A percentile compares a stretch with the other conserved stretches of the same genome.
phyloP scores from a whole-genome alignment of 1,284 basidiomycete species.

The Boletellus sp. region DNA sequence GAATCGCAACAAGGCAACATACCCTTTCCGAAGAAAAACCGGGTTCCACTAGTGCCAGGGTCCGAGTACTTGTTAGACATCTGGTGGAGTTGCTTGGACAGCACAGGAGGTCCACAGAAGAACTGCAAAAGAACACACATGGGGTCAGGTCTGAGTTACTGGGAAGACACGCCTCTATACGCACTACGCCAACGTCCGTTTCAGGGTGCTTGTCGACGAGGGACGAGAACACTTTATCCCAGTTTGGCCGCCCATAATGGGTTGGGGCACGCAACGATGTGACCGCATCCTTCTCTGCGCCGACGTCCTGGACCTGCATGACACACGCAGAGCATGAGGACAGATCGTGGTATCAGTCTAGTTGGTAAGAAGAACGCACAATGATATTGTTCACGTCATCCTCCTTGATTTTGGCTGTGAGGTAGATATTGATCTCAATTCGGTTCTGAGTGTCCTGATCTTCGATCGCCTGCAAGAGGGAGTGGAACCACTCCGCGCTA shows the following conservation, averaged over 20 bases:
- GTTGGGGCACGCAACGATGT: conserved; percentile 83
- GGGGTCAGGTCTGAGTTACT: conserved; percentile 1
- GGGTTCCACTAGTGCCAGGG: conserved; percentile 68
- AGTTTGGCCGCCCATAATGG: conserved; percentile 92
- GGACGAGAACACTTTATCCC: conserved; percentile 79
- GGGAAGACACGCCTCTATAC: conserved; percentile 20
- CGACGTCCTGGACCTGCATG: conserved; percentile 73
- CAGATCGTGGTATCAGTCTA: conserved; percentile 1
- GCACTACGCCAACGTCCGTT: conserved; percentile 80
- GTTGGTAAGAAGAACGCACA: conserved; percentile 37
- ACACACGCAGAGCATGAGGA: not conserved
- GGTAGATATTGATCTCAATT: conserved; percentile 89
- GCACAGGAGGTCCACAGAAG: conserved; percentile 74
- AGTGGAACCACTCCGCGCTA: conserved; percentile 89
- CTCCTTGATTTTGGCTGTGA: conserved; percentile 84
- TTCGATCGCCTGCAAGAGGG: conserved; percentile 86
- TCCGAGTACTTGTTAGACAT: conserved; percentile 86
- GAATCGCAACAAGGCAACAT: conserved; percentile 12
- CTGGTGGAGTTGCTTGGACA: conserved; percentile 69
- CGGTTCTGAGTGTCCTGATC: conserved; percentile 80
- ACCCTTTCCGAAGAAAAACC: conserved; percentile 89
- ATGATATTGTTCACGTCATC: conserved; percentile 89
- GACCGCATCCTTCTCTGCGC: conserved; percentile 84
- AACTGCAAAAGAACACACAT: conserved; percentile 42
- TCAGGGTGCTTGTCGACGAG: conserved; percentile 77